Evolutionary conservation across 2,329 filamentous ascomycete species (phyloP).

Genomic region (Scedosporium apiospermum): DNA sequence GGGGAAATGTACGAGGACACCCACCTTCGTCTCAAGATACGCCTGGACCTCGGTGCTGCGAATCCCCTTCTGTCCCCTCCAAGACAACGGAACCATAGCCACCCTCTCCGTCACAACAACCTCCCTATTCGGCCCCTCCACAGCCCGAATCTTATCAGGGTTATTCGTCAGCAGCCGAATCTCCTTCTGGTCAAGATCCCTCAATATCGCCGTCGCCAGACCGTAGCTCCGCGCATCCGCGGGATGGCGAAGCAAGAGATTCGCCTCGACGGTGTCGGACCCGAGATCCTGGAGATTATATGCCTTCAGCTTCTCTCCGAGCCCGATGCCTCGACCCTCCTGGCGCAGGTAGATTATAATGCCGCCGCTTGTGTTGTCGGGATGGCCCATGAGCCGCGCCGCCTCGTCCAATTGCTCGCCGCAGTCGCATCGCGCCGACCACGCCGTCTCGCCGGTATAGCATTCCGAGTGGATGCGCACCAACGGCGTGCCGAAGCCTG

Average conservation of each 20-base stretch:
- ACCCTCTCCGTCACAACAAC: constrained; percentile 82
- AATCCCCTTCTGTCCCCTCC: constrained; percentile 79
- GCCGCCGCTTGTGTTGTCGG: constrained; percentile 55
- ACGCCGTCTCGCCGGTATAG: constrained; percentile 96
- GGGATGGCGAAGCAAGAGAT: constrained; percentile 80
- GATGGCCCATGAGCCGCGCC: constrained; percentile 80
- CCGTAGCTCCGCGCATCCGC: constrained; percentile 94
- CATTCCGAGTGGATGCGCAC: constrained; percentile 97
- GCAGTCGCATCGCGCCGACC: constrained; percentile 96
- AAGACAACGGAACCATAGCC: constrained; percentile 89
- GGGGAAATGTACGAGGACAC: constrained; percentile 16
- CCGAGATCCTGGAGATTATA: constrained; percentile 97
- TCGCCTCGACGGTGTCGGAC: constrained; percentile 96
- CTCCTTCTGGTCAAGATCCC: constrained; percentile 71
- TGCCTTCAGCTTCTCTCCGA: constrained; percentile 92
- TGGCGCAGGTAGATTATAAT: constrained; percentile 94
- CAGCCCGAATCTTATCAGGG: constrained; percentile 88
- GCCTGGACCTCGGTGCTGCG: constrained; percentile 83
- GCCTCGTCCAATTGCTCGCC: constrained; percentile 97
- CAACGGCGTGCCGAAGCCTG: constrained; percentile 41
- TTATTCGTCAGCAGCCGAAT: constrained; percentile 90
- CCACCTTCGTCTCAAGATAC: constrained; percentile 89
- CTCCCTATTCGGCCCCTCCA: constrained; percentile 85
- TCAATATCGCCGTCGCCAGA: constrained; percentile 88
- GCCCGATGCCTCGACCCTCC: constrained; percentile 88